Conservation (phyloP, 192 early-diverging fungal genomes). For the Entomortierella chlamydospora region DNA sequence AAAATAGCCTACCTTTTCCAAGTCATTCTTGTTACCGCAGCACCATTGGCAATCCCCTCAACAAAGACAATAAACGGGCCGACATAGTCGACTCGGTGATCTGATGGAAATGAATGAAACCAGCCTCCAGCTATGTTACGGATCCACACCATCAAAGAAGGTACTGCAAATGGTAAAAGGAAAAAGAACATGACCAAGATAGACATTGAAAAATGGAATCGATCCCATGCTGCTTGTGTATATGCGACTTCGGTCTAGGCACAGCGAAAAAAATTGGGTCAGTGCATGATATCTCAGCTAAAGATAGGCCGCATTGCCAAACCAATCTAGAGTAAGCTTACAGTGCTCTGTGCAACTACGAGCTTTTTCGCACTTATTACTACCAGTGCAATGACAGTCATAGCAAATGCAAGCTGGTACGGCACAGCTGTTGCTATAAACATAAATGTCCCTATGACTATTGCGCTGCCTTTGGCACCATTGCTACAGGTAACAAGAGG, state of each 20-base stretch:
- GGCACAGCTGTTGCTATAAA: slow-evolving; percentile 73
- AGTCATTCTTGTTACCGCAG: slow-evolving; percentile 57
- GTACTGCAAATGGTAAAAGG: slow-evolving; percentile 73
- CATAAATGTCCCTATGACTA: slow-evolving; percentile 57
- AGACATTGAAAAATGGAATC: slow-evolving; percentile 67
- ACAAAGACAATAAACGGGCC: slow-evolving; percentile 60
- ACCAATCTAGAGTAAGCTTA: slow-evolving; percentile 19
- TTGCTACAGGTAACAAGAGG: no score
- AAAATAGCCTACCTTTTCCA: slow-evolving; percentile 59
- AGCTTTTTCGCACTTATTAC: slow-evolving; percentile 61
- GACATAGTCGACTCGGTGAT: slow-evolving; percentile 67
- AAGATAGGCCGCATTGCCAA: neutral
- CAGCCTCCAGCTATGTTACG: slow-evolving; percentile 76
- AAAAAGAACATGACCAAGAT: slow-evolving; percentile 71
- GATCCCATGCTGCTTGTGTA: slow-evolving; percentile 28
- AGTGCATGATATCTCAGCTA: neutral
- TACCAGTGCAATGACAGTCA: slow-evolving; percentile 69
- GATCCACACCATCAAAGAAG: slow-evolving; percentile 79
- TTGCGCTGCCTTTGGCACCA: neutral
- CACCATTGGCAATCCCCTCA: slow-evolving; percentile 42
- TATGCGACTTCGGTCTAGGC: neutral
- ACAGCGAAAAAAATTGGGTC: neutral
- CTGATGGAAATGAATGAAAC: slow-evolving; percentile 75
- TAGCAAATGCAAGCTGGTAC: slow-evolving; percentile 82
- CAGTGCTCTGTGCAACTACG: slow-evolving; percentile 28